These are phyloP conservation scores for Colletotrichum navitas DNA, from an alignment of 2,329 filamentous ascomycete species.

Conservation along the genomic window DNA sequence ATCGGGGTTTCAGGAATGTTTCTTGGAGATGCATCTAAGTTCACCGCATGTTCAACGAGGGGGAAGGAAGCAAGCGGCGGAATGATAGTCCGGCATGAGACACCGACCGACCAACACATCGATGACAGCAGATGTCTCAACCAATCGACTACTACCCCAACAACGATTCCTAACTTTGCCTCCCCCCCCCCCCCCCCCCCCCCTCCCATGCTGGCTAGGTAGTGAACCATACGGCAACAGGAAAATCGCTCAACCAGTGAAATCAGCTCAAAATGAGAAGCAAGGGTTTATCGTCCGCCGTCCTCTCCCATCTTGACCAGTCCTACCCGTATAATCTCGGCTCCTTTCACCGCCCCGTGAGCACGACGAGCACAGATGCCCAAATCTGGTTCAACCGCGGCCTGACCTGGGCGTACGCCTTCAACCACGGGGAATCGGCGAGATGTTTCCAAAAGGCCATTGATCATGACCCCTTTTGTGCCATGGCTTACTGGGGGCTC, in stretches of 20 bases:
- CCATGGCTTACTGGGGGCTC: conserved; percentile 77
- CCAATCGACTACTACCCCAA: conserved; percentile 33
- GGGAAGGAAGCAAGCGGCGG: not conserved
- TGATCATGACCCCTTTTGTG: conserved; percentile 64
- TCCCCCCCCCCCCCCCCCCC: no score
- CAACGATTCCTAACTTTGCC: conserved; percentile 20
- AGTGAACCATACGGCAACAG: conserved; percentile 4
- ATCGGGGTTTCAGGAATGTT: conserved; percentile 31
- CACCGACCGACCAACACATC: conserved; percentile 21
- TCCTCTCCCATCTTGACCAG: conserved; percentile 37
- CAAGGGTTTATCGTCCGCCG: conserved; percentile 29
- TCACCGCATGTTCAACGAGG: not conserved
- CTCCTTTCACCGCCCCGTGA: conserved; percentile 66
- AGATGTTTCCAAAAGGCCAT: conserved; percentile 74
- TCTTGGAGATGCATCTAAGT: conserved; percentile 9
- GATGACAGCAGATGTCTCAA: conserved; percentile 26
- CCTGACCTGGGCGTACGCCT: conserved; percentile 79
- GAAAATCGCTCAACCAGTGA: conserved; percentile 17
- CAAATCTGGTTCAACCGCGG: conserved; percentile 80
- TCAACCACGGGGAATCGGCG: conserved; percentile 80
- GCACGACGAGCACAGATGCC: conserved; percentile 62
- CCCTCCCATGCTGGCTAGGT: not conserved
- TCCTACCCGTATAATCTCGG: conserved; percentile 73
- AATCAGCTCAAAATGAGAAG: conserved; percentile 31
- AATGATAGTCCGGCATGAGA: conserved; percentile 35